Percentiles rank a stretch among this genome's conserved stretches.
Conservation (phyloP, 2,329 filamentous ascomycete species). For the Ophiostoma novo-ulmi region DNA sequence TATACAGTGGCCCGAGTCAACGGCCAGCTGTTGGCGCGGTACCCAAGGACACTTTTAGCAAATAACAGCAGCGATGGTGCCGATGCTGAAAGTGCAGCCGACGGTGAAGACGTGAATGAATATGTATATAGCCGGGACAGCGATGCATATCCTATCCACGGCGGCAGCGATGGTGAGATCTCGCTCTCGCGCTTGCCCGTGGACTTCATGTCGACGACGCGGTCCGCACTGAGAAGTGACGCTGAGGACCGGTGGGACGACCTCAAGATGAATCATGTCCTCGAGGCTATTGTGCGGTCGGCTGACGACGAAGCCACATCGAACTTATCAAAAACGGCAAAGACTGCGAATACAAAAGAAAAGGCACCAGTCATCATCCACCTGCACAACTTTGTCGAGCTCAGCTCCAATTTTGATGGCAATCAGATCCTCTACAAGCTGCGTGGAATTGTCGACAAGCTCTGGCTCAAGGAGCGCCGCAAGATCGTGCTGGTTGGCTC, state of each 20-base stretch:
- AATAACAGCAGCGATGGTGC: neutral
- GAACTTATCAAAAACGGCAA: neutral
- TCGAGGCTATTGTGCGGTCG: constrained; percentile 53
- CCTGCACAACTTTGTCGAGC: constrained; percentile 73
- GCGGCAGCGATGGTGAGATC: constrained; percentile 31
- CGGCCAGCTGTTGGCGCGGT: constrained; percentile 41
- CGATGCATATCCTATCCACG: constrained; percentile 28
- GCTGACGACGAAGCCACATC: constrained; percentile 34
- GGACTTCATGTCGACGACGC: constrained; percentile 19
- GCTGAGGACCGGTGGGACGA: constrained; percentile 54
- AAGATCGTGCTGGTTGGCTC: constrained; percentile 71
- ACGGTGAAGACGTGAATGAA: neutral
- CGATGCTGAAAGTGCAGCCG: neutral
- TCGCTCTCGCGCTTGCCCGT: constrained; percentile 28
- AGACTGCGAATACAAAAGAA: neutral
- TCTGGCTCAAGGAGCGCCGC: constrained; percentile 62
- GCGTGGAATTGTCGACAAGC: constrained; percentile 63
- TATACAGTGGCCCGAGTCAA: constrained; percentile 53
- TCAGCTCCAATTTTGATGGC: constrained; percentile 65
- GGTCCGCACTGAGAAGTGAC: constrained; percentile 29
- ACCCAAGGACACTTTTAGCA: constrained; percentile 32
- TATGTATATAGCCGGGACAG: neutral
- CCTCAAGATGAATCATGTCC: constrained; percentile 53
- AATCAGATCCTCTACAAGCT: constrained; percentile 64
- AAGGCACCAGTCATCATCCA: constrained; percentile 60